phyloP scores from a whole-genome alignment of 2,329 filamentous ascomycete species.

The Scytalidium lignicola region DNA sequence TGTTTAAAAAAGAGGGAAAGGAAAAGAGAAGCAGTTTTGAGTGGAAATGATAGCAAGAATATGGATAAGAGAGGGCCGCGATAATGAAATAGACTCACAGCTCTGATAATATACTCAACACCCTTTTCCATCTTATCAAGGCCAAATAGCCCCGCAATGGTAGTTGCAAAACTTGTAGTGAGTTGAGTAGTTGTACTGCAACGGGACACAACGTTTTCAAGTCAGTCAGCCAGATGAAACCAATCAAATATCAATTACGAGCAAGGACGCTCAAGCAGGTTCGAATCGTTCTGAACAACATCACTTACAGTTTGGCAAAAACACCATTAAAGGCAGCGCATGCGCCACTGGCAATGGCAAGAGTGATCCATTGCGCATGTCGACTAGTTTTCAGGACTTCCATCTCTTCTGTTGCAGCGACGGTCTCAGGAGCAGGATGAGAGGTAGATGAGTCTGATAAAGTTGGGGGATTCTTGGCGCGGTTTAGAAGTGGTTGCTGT shows the following conservation, averaged over 20 bases:
- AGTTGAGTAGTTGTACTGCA: slow-evolving; percentile 49
- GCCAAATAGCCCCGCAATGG: slow-evolving; percentile 38
- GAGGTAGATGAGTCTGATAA: neutral
- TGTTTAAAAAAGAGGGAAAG: neutral
- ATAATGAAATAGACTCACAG: slow-evolving; percentile 32
- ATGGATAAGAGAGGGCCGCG: neutral
- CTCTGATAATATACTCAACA: slow-evolving; percentile 45
- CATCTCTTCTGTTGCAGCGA: slow-evolving; percentile 13
- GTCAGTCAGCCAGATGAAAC: neutral
- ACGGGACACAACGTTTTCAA: neutral
- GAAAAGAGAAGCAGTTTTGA: neutral
- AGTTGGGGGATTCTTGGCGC: neutral
- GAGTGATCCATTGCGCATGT: slow-evolving; percentile 55
- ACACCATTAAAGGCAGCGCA: slow-evolving; percentile 74
- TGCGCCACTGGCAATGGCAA: slow-evolving; percentile 68
- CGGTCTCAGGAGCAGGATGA: neutral
- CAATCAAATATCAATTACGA: neutral
- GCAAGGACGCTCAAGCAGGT: neutral
- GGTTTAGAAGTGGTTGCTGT: neutral
- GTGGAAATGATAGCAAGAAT: no score
- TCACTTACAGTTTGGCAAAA: slow-evolving; percentile 69
- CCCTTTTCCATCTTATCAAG: slow-evolving; percentile 38
- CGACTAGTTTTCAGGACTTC: slow-evolving; percentile 28
- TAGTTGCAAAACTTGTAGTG: slow-evolving; percentile 45
- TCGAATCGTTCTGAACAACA: neutral